Conservation (phyloP, 1,284 basidiomycete species). For the Pseudozyma hubeiensis region DNA sequence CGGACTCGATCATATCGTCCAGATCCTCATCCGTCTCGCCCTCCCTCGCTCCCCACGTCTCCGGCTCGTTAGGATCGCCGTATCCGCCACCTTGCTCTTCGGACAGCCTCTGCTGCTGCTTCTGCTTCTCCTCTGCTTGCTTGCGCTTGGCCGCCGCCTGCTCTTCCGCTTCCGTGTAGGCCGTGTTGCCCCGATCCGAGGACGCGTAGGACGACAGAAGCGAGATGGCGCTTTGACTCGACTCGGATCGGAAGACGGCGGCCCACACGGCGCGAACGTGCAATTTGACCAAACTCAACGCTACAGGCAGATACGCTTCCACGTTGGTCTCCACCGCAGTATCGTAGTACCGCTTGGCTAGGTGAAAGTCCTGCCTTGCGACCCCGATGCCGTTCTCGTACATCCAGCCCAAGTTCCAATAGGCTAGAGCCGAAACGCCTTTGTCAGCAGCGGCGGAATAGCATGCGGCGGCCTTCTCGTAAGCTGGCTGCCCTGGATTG, state of each 20-base stretch:
- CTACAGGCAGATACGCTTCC: constrained; percentile 88
- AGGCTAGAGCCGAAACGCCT: constrained; percentile 88
- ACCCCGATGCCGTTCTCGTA: constrained; percentile 96
- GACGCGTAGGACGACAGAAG: constrained; percentile 49
- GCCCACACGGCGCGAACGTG: constrained; percentile 85
- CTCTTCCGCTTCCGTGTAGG: constrained; percentile 61
- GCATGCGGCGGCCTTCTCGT: constrained; percentile 89
- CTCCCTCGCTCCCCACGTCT: constrained; percentile 37
- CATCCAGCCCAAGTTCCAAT: constrained; percentile 99
- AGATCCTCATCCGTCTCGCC: constrained; percentile 46
- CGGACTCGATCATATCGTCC: constrained; percentile 60
- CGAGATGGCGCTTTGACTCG: constrained; percentile 54
- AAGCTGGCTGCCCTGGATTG: constrained; percentile 74
- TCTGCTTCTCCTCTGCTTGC: constrained; percentile 31
- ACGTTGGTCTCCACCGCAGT: constrained; percentile 83
- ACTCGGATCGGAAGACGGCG: constrained; percentile 48
- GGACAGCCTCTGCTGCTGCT: constrained; percentile 11
- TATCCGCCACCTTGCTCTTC: constrained; percentile 41
- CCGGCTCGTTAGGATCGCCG: constrained; percentile 56
- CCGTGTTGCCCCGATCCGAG: constrained; percentile 22
- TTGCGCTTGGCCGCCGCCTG: constrained; percentile 25
- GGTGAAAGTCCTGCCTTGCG: constrained; percentile 82
- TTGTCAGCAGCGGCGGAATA: constrained; percentile 92
- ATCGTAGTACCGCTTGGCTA: constrained; percentile 97
- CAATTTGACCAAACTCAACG: constrained; percentile 83